phyloP scores from a whole-genome alignment of 441 rosid genomes.

The Theobroma grandiflorum region DNA sequence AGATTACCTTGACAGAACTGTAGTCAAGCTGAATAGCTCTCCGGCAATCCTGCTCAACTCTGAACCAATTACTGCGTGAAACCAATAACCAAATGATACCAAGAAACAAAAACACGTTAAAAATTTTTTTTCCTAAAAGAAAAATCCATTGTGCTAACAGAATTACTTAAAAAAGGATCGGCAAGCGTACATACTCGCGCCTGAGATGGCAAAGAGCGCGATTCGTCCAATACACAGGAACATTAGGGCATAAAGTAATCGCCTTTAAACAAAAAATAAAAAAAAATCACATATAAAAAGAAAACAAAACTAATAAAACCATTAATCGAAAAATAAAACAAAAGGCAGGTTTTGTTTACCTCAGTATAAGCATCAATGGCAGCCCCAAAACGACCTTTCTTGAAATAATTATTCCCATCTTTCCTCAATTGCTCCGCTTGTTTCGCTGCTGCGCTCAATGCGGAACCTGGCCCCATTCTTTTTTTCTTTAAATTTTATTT shows the following conservation, averaged over 20 bases:
- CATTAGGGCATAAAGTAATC: conserved; percentile 82
- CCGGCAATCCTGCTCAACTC: conserved; percentile 85
- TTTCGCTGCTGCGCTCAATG: conserved; percentile 51
- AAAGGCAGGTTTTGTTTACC: conserved; percentile 43
- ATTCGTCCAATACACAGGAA: conserved; percentile 89
- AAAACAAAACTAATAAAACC: not conserved
- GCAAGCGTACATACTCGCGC: conserved; percentile 73
- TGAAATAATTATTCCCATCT: conserved; percentile 72
- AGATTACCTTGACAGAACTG: conserved; percentile 74
- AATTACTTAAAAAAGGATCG: not conserved
- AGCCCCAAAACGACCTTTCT: conserved; percentile 79
- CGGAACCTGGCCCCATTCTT: conserved; percentile 42
- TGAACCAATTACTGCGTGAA: conserved; percentile 74
- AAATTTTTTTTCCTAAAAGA: not conserved
- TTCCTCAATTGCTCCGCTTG: conserved; percentile 79
- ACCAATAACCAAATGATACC: conserved; percentile 21
- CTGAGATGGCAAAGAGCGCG: conserved; percentile 88
- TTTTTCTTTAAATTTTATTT: conserved; percentile 1
- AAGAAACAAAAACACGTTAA: not conserved
- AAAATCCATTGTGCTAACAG: not conserved
- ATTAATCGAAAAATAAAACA: not conserved
- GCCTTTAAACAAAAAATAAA: conserved; percentile 53
- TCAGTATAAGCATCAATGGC: conserved; percentile 97
- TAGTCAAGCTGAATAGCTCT: conserved; percentile 74
- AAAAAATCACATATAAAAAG: not conserved